phyloP scores from a whole-genome alignment of 2,329 filamentous ascomycete species.

The Aspergillus brunneoviolaceus region DNA sequence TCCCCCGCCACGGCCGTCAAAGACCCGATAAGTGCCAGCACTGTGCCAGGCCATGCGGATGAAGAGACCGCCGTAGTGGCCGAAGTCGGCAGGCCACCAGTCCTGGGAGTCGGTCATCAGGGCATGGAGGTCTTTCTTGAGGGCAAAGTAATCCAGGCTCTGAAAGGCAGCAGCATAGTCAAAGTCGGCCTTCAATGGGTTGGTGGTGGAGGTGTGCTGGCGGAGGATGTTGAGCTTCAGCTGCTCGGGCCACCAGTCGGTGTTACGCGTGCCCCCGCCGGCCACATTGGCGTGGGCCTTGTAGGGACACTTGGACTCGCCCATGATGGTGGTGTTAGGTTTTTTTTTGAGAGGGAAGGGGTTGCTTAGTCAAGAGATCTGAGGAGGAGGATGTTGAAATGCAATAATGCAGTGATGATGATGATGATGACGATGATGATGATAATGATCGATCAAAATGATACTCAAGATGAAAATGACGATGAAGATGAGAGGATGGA shows the following conservation, averaged over 20 bases:
- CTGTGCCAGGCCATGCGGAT: conserved; percentile 81
- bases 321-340: background rate
- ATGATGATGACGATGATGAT: too few species aligned
- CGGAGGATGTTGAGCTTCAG: conserved; percentile 70
- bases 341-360: too few species aligned
- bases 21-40: conserved; percentile 73
- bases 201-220: conserved; percentile 63
- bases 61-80: conserved; percentile 78
- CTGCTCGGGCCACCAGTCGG: conserved; percentile 72
- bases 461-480: too few species aligned
- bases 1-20: conserved; percentile 72
- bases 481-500: too few species aligned
- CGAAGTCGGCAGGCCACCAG: conserved; percentile 80
- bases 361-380: too few species aligned
- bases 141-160: conserved; percentile 65
- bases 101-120: conserved; percentile 78
- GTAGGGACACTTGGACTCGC: conserved; percentile 3
- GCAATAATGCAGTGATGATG: too few species aligned
- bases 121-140: conserved; percentile 71
- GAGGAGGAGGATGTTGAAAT: too few species aligned
- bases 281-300: conserved; percentile 34
- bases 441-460: too few species aligned
- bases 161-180: conserved; percentile 73
- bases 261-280: conserved; percentile 66
- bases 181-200: conserved; percentile 65